phyloP scores from a whole-genome alignment of 768 basidiomycete genomes.

The Tephrocybe sp. region DNA sequence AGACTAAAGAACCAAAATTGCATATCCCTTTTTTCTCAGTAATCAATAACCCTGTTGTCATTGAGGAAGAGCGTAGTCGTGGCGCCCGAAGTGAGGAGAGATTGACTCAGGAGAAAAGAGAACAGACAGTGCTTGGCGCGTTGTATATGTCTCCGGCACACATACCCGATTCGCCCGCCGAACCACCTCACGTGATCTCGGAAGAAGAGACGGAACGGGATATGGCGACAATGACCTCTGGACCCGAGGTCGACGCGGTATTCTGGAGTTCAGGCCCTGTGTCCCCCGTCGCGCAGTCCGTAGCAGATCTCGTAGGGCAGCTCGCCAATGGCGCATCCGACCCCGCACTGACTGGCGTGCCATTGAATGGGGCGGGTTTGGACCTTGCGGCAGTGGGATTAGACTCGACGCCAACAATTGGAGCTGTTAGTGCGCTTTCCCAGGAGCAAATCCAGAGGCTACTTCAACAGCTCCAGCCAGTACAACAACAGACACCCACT shows the following conservation, averaged over 20 bases:
- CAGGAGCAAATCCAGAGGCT: constrained; percentile 66
- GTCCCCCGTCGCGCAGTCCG: constrained; percentile 38
- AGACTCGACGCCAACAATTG: constrained; percentile 43
- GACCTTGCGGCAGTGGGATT: constrained; percentile 40
- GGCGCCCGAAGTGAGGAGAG: constrained; percentile 73
- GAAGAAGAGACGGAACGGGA: constrained; percentile 71
- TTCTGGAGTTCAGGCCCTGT: constrained; percentile 57
- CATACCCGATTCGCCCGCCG: constrained; percentile 77
- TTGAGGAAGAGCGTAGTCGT: constrained; percentile 47
- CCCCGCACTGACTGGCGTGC: constrained; percentile 34
- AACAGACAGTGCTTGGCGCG: constrained; percentile 72
- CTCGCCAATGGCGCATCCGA: constrained; percentile 46
- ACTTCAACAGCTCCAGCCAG: constrained; percentile 38
- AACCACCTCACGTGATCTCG: constrained; percentile 54
- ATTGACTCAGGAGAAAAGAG: constrained; percentile 68
- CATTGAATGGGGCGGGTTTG: constrained; percentile 28
- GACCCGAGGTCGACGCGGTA: constrained; percentile 61
- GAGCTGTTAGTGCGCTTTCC: constrained; percentile 42
- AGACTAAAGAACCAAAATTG: constrained; percentile 16
- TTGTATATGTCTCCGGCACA: constrained; percentile 68
- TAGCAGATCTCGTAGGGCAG: constrained; percentile 69
- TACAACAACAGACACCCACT: constrained; percentile 23
- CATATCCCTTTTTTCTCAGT: constrained; percentile 35
- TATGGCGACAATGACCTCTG: constrained; percentile 64
- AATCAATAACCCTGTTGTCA: constrained; percentile 58